Evolutionary conservation across 768 basidiomycete species (phyloP), one percentile per base, ranked within the genome.

Genomic region (Lentinula sp.): DNA sequence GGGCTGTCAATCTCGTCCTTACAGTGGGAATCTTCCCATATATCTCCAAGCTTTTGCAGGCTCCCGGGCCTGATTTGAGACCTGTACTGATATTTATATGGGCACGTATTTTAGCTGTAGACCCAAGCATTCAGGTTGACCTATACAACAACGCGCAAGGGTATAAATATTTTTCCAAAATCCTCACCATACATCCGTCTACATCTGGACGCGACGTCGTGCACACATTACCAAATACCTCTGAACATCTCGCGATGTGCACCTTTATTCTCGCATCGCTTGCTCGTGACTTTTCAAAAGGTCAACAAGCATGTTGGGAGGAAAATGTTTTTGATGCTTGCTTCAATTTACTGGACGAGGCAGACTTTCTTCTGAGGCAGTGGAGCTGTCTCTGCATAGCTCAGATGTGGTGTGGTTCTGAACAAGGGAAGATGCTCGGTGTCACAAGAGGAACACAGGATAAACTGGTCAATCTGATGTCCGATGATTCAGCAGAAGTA

Each of bases 11-110:
- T 66, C 85, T 98, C 13, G 95, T 96, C 12, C 81, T 99, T 39
- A 90, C 90, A 6, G 98, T 99, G 67, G 97, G 97, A 12, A 98
- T 98, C 69, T 98, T 98, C 78, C 96, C 97, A 3, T 99, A 98
- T 71, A 98, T 98, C 55, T 92, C 93, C 60, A 95, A 97, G 68
- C 83, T 99, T 5, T 82, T 99, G 6, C 95, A 97, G 73, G 95
- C 96, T 0, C 93, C 95, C 0, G 92, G 95, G 1, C 87, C 88
- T 65, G 96, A 98, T 67, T 82, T 98, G n/a, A 90, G 94, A 32
- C 97, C 97, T 0, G 96, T 98, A 8, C 80, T 99, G 20, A 98
- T 98, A 64, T 99, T 98, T 77, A 98, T 99, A 62, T 98, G 97
- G 97, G 91, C 96, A 2, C 85, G 97, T 20, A 98, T 99, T 64